phyloP scores from a whole-genome alignment of 257 asterid species.

The Marsdenia floribunda region DNA sequence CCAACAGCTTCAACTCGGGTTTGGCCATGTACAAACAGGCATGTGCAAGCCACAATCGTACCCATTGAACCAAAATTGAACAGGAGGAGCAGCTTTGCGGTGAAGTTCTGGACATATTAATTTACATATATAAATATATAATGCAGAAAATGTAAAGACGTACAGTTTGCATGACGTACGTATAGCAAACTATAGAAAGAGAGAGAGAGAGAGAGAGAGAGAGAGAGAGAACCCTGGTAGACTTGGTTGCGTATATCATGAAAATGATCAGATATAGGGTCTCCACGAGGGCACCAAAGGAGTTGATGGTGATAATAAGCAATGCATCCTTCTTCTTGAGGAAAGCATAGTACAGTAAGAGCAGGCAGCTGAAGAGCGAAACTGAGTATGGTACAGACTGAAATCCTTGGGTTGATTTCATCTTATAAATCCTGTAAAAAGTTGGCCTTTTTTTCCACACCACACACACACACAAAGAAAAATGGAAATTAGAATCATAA shows the following conservation, averaged over 20 bases:
- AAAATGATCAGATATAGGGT: slow-evolving; percentile 37
- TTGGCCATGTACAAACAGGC: slow-evolving; percentile 13
- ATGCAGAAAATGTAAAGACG: no score
- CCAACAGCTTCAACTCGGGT: slow-evolving; percentile 46
- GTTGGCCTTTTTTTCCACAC: slow-evolving; percentile 42
- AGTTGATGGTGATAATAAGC: slow-evolving; percentile 54
- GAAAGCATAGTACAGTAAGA: slow-evolving; percentile 63
- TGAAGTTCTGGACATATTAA: slow-evolving; percentile 34
- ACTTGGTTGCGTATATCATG: slow-evolving; percentile 53
- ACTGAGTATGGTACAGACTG: slow-evolving; percentile 77
- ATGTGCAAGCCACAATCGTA: slow-evolving; percentile 28
- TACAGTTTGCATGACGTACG: neutral
- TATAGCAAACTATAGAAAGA: no score
- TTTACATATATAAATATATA: neutral
- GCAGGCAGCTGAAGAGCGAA: slow-evolving; percentile 69
- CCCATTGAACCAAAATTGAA: slow-evolving; percentile 42
- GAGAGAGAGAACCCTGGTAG: slow-evolving; percentile 38
- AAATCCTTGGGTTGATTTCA: slow-evolving; percentile 70
- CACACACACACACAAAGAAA: no score
- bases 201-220: no score
- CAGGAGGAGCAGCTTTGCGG: slow-evolving; percentile 36
- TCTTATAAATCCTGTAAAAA: slow-evolving; percentile 49
- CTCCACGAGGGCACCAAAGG: slow-evolving; percentile 39
- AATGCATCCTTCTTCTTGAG: slow-evolving; percentile 48
- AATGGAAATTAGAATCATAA: no score